These are phyloP conservation scores for Daldinia decipiens DNA, from an alignment of 495 filamentous ascomycete genomes.

Conservation along the genomic window DNA sequence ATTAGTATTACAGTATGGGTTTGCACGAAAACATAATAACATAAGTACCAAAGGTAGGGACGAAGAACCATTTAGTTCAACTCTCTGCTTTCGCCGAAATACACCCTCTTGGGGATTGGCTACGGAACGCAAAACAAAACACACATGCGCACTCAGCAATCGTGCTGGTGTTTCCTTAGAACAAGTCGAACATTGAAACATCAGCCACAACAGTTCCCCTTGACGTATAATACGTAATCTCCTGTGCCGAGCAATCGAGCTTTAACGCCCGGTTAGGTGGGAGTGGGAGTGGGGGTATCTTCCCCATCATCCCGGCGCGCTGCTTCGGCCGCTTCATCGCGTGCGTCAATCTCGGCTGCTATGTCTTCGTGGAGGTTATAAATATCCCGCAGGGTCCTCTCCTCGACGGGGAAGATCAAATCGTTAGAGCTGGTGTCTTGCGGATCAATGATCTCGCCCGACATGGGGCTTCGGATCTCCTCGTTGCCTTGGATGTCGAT, in stretches of 20 bases:
- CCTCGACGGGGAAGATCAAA: neutral
- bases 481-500: neutral
- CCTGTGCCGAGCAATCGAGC: neutral
- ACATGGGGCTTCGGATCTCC: neutral
- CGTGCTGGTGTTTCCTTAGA: neutral
- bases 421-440: neutral
- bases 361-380: conserved; percentile 1
- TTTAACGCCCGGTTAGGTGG: neutral
- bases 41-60: neutral
- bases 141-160: neutral
- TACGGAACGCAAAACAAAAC: neutral
- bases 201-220: neutral
- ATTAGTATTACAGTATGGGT: neutral
- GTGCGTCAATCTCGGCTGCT: neutral
- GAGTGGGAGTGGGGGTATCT: too few relatives aligned
- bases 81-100: neutral
- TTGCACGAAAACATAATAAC: too few relatives aligned
- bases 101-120: neutral
- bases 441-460: neutral
- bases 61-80: neutral
- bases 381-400: neutral
- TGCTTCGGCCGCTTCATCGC: neutral
- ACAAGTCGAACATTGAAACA: neutral
- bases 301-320: neutral
- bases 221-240: neutral